Percentiles rank a stretch among this genome's conserved stretches.
Conservation (phyloP, 148 eudicot species). For the Fallopia convolvulus region DNA sequence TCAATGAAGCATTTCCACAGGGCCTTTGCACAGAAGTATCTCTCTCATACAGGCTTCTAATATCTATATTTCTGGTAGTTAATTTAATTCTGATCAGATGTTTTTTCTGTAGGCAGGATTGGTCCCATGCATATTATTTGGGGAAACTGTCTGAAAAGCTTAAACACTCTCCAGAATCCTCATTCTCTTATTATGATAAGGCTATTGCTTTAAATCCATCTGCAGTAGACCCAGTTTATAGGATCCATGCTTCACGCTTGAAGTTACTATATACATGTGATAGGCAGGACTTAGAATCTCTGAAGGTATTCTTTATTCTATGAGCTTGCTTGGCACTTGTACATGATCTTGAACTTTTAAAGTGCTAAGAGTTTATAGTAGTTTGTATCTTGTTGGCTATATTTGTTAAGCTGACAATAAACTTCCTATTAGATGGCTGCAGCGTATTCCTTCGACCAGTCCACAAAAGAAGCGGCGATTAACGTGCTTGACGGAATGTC, state of each 20-base stretch:
- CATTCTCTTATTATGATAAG: conserved; percentile 67
- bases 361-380: background rate
- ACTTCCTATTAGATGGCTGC: conserved; percentile 50
- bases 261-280: conserved; percentile 71
- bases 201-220: conserved; percentile 79
- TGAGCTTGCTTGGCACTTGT: background rate
- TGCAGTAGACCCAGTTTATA: conserved; percentile 90
- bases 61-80: background rate
- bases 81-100: background rate
- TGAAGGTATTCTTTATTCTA: conserved; percentile 47
- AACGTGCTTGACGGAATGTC: conserved; percentile 29
- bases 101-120: conserved; percentile 60
- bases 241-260: conserved; percentile 98
- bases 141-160: conserved; percentile 94
- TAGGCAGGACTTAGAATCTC: conserved; percentile 48
- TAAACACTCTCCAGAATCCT: conserved; percentile 50
- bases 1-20: conserved; percentile 84
- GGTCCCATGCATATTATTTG: conserved; percentile 85
- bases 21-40: conserved; percentile 80
- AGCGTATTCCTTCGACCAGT: conserved; percentile 46
- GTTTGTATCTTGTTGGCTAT: background rate
- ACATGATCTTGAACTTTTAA: background rate
- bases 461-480: conserved; percentile 55
- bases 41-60: background rate
- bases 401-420: background rate